phyloP scores from a whole-genome alignment of 108 stramenopile species.

The Stephanodiscus minutulus region DNA sequence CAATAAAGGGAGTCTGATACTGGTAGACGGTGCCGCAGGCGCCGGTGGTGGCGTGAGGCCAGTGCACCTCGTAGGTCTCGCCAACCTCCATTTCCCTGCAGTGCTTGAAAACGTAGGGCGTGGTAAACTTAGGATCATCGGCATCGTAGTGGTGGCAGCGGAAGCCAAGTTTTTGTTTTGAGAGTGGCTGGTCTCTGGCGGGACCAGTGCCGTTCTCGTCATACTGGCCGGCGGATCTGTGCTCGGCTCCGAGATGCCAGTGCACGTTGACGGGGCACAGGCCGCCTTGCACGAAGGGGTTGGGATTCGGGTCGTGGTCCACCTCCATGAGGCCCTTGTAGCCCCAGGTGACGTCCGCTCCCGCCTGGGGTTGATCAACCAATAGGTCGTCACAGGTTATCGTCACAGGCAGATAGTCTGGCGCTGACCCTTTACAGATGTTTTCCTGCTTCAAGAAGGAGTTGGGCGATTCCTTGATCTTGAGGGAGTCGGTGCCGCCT shows the following conservation, averaged over 20 bases:
- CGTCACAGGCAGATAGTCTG: too few species aligned
- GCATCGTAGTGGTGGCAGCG: conserved; percentile 39
- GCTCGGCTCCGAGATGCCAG: conserved; percentile 77
- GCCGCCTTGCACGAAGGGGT: conserved; percentile 27
- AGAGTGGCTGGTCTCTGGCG: background rate
- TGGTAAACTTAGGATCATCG: conserved; percentile 24
- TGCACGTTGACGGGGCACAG: conserved; percentile 76
- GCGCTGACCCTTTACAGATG: too few species aligned
- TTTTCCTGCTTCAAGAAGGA: too few species aligned
- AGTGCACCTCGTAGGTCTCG: conserved; percentile 55
- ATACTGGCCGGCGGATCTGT: conserved; percentile 60
- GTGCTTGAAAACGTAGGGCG: conserved; percentile 38
- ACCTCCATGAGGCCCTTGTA: conserved; percentile 21
- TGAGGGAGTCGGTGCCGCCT: too few species aligned
- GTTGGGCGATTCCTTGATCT: too few species aligned
- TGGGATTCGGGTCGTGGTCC: conserved; percentile 40
- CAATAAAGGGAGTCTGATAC: conserved; percentile 52
- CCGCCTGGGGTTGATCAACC: conserved; percentile 38
- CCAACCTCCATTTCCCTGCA: conserved; percentile 52
- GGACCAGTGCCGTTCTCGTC: conserved; percentile 61
- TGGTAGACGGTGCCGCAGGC: conserved; percentile 47
- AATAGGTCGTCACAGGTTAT: conserved; percentile 22
- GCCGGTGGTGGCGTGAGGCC: conserved; percentile 51
- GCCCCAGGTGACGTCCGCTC: conserved; percentile 55
- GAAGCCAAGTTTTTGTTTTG: conserved; percentile 31